Conservation (phyloP, 2,329 filamentous ascomycete genomes). For the Claviceps digitariae region DNA sequence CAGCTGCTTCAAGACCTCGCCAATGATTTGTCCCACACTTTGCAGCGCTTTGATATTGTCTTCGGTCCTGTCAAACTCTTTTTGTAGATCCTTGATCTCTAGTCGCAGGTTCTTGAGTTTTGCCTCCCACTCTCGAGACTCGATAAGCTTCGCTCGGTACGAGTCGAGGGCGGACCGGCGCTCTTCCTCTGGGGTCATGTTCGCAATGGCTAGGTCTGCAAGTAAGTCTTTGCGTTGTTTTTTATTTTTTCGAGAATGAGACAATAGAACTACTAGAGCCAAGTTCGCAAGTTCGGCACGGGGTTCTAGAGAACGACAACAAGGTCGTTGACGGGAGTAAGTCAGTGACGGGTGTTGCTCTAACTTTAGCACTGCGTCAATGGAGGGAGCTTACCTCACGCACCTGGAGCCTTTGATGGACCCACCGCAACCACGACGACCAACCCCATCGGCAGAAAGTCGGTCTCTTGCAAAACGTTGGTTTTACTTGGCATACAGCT, state of each 20-base stretch:
- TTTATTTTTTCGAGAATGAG: background rate
- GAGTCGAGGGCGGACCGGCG: constrained; percentile 58
- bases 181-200: constrained; percentile 43
- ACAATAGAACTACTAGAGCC: background rate
- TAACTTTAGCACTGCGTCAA: constrained; percentile 1
- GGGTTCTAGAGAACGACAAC: background rate
- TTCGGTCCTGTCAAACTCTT: constrained; percentile 91
- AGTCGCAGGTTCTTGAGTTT: constrained; percentile 89
- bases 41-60: constrained; percentile 99
- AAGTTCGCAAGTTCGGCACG: background rate
- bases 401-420: constrained; percentile 22
- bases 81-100: constrained; percentile 91
- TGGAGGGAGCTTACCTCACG: constrained; percentile 26
- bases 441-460: constrained; percentile 17
- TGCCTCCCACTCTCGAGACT: constrained; percentile 96
- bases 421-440: constrained; percentile 1
- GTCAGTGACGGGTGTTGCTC: background rate
- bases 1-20: constrained; percentile 95
- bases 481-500: too few relatives aligned
- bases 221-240: background rate
- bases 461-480: constrained; percentile 10
- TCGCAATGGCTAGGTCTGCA: constrained; percentile 7
- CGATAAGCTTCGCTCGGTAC: constrained; percentile 71
- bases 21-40: constrained; percentile 98
- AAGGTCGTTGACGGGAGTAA: background rate